phyloP scores from a whole-genome alignment of 371 early-diverging fungal genomes.

The Homolaphlyctis polyrhiza region DNA sequence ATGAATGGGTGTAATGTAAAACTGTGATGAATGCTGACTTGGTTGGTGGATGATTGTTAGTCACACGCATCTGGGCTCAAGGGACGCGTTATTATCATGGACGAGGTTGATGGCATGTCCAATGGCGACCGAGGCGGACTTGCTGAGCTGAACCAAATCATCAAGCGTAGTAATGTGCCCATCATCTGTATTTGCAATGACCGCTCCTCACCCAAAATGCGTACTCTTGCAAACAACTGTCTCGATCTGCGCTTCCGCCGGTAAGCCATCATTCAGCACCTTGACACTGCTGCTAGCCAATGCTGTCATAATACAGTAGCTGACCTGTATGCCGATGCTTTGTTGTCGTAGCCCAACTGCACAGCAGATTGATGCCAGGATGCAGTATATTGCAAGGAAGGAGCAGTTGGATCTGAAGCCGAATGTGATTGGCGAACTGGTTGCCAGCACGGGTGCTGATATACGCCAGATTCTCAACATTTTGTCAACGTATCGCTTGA shows the following conservation, averaged over 20 bases:
- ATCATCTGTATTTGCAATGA: constrained; percentile 99
- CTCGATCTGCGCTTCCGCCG: constrained; percentile 78
- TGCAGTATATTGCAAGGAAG: constrained; percentile 8
- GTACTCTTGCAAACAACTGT: constrained; percentile 85
- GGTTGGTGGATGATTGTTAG: neutral
- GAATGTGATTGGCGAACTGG: constrained; percentile 86
- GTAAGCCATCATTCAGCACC: constrained; percentile 22
- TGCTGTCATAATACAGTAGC: no score
- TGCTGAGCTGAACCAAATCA: constrained; percentile 83
- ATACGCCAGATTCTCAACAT: constrained; percentile 98
- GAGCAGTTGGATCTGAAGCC: constrained; percentile 78
- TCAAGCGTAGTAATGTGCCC: constrained; percentile 91
- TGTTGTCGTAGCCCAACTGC: neutral
- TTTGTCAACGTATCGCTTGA: constrained; percentile 81
- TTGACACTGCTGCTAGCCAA: neutral
- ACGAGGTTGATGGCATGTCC: constrained; percentile 99
- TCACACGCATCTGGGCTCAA: neutral
- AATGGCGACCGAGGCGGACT: constrained; percentile 98
- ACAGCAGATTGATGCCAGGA: neutral
- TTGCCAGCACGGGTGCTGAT: constrained; percentile 81
- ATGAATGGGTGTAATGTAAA: neutral
- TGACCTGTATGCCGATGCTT: neutral
- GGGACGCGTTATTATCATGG: constrained; percentile 87
- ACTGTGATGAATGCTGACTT: no score
- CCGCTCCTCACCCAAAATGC: constrained; percentile 82